Base-by-base conservation (phyloP, 2,329 filamentous ascomycete species). In the Cladophialophora immunda region DNA sequence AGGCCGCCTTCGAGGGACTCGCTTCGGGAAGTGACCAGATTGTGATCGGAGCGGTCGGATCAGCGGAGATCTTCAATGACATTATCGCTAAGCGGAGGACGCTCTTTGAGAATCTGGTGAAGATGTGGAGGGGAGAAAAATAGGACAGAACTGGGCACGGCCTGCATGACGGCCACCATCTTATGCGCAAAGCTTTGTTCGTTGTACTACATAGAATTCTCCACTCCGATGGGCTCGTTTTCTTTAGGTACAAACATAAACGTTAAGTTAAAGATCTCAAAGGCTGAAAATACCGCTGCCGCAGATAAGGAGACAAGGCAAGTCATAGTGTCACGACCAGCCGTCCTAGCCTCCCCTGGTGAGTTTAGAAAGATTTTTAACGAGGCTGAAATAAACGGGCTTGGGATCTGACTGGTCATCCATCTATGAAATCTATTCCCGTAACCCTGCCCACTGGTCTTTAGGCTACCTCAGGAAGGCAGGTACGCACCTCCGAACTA, bases 1-100 rank as follows among this genome's bases (percentile, higher is more conserved):
- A 85, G 0, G 80, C 81, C 32, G 77, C 81, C 5, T 87, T 81
- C 77, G 70, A 73, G 2, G 81, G 77, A 2, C 71, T 87, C 53
- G 68, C 73, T 9, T 68, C 72, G 2, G 81, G 81, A 2, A 77
- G 81, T 15, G 78, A 82, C 55, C 78, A 84, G 64, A 75, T 84
- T 11, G 74, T 79, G 38, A 72, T 83, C 11, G 80, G 78, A 7
- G 7, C 59, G 4, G 25, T 65, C 15, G 66, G 66, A 7, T 45
- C 62, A 29, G 62, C 60, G 6, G 75, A 76, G 1, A 69, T 64
- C 6, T 79, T 80, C 54, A 65, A 74, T 30, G 76, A 78, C 15
- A 75, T 80, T 57, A 68, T 78, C 2, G 63, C 76, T 15, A 76
- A 75, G 65, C 73, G 78, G 15, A 70, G 75, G 29, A 68, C 30